These are phyloP conservation scores for Sphaerobolus stellatus DNA, from an alignment of 1,284 basidiomycete species.

Conservation along the genomic window DNA sequence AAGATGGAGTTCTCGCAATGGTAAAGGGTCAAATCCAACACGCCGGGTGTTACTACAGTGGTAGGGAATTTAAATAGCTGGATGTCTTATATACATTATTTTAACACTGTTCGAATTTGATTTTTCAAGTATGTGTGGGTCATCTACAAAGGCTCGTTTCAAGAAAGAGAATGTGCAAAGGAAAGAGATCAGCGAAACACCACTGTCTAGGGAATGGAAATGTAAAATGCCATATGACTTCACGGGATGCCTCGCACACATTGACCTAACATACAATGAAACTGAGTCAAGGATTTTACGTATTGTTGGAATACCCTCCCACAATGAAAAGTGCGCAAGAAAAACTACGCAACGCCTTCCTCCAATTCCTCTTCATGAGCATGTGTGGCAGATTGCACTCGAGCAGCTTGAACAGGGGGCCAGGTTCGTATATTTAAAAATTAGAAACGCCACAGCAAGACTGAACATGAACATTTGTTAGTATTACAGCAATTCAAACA, in stretches of 20 bases:
- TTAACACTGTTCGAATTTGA: too few relatives aligned
- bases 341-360: slow-evolving; percentile 24
- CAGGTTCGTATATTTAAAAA: slow-evolving; percentile 14
- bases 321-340: slow-evolving; percentile 25
- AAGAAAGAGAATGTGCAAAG: too few relatives aligned
- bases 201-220: slow-evolving; percentile 1
- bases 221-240: slow-evolving; percentile 19
- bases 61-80: too few relatives aligned
- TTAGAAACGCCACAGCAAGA: neutral
- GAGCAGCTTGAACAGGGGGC: slow-evolving; percentile 26
- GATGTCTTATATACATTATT: too few relatives aligned
- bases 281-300: neutral
- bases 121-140: too few relatives aligned
- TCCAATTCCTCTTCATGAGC: slow-evolving; percentile 29
- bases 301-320: slow-evolving; percentile 24
- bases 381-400: slow-evolving; percentile 30
- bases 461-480: neutral
- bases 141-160: too few relatives aligned
- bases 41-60: too few relatives aligned
- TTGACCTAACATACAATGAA: slow-evolving; percentile 25
- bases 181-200: too few relatives aligned
- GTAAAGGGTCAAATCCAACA: too few relatives aligned
- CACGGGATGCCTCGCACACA: slow-evolving; percentile 35
- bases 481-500: slow-evolving; percentile 15
- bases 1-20: too few relatives aligned